Evolutionary conservation across 2,329 filamentous ascomycete species (phyloP), one percentile per base, ranked within the genome.

Genomic region (Myriangium duriaei): DNA sequence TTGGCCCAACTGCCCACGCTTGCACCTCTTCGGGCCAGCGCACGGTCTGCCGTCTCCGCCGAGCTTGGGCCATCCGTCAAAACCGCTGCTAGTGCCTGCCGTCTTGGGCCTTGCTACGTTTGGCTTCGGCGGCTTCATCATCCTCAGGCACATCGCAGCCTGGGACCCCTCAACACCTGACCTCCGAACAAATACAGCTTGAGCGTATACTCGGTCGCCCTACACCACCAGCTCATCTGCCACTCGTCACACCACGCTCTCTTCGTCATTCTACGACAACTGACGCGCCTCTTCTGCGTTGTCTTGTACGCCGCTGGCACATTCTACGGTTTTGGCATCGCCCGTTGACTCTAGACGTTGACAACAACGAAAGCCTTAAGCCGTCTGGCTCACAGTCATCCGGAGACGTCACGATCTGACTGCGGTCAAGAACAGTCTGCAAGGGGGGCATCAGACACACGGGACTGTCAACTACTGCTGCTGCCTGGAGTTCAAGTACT

Each of bases 21-120:
- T 28, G 29, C 13, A 11, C 36, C 35, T 24, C 12, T 32, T 33
- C 28, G 17, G 36, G 36, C 7, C 19, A n/a, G 30, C n/a, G 21
- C 21, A 26, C 21, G 21, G 21, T n/a, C 21, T n/a, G 21, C 21
- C n/a, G 21, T 33, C 30, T 31, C 15, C 13, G 30, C 30, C n/a
- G 21, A 26, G 36, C 36, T 32, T 30, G 36, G 32, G 36, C 36
- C 36, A 39, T 33, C 36, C 36, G 36, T 32, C 36, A 39, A 39
- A 26, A 7, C 36, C 28, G 36, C 36, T 21, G 36, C 36, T 39
- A 39, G 36, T 39, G 30, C 30, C 21, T 7, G n/a, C n/a, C n/a
- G n/a, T n/a, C n/a, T n/a, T n/a, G n/a, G n/a, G n/a, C n/a, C n/a
- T n/a, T n/a, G n/a, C n/a, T n/a, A n/a, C n/a, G n/a, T n/a, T n/a